Percentiles rank a stretch among this genome's conserved stretches.
Conservation (phyloP, 805 yeast species). For the Ogataea glucozyma region DNA sequence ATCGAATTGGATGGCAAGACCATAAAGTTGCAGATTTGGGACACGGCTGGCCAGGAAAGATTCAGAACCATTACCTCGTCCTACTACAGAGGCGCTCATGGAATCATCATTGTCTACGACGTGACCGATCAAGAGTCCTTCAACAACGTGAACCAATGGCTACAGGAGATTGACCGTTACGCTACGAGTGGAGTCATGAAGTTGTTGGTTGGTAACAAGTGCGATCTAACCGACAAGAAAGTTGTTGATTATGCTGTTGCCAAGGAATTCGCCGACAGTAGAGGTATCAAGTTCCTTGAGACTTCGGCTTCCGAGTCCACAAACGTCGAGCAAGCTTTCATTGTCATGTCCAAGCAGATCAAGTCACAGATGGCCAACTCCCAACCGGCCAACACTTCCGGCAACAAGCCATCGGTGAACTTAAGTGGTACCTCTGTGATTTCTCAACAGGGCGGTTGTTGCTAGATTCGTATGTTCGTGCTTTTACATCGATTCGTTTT, state of each 20-base stretch:
- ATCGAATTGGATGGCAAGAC: conserved; percentile 96
- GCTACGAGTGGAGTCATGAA: conserved; percentile 98
- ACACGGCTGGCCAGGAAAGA: conserved; percentile 98
- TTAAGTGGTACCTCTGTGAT: conserved; percentile 66
- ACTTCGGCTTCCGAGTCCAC: conserved; percentile 94
- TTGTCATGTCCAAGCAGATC: conserved; percentile 98
- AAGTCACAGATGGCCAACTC: conserved; percentile 88
- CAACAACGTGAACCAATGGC: conserved; percentile 97
- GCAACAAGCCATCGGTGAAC: conserved; percentile 66
- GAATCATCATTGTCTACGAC: conserved; percentile 95
- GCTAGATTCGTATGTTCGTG: conserved; percentile 30
- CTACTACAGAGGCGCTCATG: conserved; percentile 98
- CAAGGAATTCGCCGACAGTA: conserved; percentile 94
- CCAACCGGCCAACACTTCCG: conserved; percentile 41
- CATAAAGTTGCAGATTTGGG: conserved; percentile 98
- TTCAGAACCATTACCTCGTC: conserved; percentile 97
- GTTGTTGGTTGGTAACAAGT: conserved; percentile 93
- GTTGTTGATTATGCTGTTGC: conserved; percentile 95
- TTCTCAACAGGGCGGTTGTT: conserved; percentile 47
- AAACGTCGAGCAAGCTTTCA: conserved; percentile 97
- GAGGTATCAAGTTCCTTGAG: conserved; percentile 92
- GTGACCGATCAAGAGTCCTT: conserved; percentile 97
- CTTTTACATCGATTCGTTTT: neutral
- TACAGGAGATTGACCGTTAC: conserved; percentile 96
- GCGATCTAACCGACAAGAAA: conserved; percentile 90